phyloP scores from a whole-genome alignment of 1,284 basidiomycete species.

The Sphaerobolus stellatus region DNA sequence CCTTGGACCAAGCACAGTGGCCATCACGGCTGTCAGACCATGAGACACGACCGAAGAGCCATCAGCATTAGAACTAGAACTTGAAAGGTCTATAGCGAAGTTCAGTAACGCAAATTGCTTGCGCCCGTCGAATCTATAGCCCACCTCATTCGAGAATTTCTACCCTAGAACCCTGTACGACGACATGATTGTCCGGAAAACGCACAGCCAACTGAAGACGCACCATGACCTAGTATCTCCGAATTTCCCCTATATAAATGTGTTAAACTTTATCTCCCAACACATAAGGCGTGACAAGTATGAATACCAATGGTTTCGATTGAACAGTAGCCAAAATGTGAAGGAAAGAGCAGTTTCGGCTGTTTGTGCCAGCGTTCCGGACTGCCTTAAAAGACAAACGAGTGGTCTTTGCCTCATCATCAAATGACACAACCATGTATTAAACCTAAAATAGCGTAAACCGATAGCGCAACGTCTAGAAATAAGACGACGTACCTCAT shows the following conservation, averaged over 20 bases:
- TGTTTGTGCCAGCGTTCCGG: constrained; percentile 88
- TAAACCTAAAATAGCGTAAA: constrained; percentile 78
- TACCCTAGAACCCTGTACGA: constrained; percentile 67
- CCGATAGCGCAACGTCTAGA: constrained; percentile 7
- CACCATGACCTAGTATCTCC: not conserved
- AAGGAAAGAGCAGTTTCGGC: constrained; percentile 68
- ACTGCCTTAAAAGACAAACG: constrained; percentile 87
- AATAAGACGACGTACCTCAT: constrained; percentile 66
- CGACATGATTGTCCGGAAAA: too few relatives aligned
- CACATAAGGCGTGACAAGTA: too few relatives aligned
- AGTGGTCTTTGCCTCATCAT: constrained; percentile 78
- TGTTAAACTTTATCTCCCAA: too few relatives aligned
- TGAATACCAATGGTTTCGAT: too few relatives aligned
- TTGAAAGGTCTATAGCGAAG: constrained; percentile 75
- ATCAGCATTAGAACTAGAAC: constrained; percentile 58
- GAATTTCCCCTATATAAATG: too few relatives aligned
- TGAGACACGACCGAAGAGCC: constrained; percentile 84
- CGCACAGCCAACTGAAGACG: not conserved
- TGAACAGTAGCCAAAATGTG: too few relatives aligned
- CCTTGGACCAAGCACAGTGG: constrained; percentile 87
- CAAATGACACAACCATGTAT: constrained; percentile 92
- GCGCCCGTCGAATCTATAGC: constrained; percentile 87
- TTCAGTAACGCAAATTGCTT: constrained; percentile 88
- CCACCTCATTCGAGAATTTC: constrained; percentile 90
- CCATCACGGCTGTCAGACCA: constrained; percentile 87